These are phyloP conservation scores for Colletotrichum filicis DNA, from an alignment of 2,329 filamentous ascomycete genomes.

Conservation along the genomic window DNA sequence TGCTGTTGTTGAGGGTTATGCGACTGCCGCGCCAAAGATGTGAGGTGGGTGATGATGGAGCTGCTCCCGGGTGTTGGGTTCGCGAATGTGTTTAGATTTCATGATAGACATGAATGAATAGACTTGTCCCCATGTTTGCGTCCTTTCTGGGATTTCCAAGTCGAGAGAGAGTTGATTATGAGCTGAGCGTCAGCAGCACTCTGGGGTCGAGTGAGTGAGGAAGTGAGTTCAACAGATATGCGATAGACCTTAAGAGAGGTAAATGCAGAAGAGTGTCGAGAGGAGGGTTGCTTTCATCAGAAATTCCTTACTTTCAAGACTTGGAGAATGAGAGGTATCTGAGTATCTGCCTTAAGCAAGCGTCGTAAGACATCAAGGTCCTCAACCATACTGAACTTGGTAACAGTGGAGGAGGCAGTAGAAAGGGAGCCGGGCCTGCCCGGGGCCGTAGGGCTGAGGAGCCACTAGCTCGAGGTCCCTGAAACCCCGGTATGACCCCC, in stretches of 20 bases:
- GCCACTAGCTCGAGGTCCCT: constrained; percentile 10
- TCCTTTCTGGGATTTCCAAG: background rate
- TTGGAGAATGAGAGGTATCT: background rate
- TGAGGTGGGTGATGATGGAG: constrained; percentile 37
- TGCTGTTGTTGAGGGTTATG: constrained; percentile 82
- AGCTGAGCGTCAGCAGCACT: background rate
- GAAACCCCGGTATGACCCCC: constrained; percentile 21
- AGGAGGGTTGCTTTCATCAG: background rate
- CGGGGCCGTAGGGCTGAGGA: constrained; percentile 24
- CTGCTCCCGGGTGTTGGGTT: background rate
- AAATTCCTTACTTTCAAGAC: background rate
- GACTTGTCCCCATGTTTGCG: background rate
- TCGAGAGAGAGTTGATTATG: too few relatives aligned
- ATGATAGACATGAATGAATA: constrained; percentile 41
- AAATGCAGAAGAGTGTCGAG: background rate
- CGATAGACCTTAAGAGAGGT: background rate
- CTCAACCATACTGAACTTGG: background rate
- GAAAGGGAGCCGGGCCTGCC: background rate
- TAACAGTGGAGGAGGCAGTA: background rate
- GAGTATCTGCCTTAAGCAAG: background rate
- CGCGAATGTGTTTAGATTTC: constrained; percentile 27
- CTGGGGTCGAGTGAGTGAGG: background rate
- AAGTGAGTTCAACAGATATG: background rate
- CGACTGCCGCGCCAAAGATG: constrained; percentile 65
- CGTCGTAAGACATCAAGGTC: background rate